phyloP scores from a whole-genome alignment of 495 filamentous ascomycete species.

The Penicillium daleae region DNA sequence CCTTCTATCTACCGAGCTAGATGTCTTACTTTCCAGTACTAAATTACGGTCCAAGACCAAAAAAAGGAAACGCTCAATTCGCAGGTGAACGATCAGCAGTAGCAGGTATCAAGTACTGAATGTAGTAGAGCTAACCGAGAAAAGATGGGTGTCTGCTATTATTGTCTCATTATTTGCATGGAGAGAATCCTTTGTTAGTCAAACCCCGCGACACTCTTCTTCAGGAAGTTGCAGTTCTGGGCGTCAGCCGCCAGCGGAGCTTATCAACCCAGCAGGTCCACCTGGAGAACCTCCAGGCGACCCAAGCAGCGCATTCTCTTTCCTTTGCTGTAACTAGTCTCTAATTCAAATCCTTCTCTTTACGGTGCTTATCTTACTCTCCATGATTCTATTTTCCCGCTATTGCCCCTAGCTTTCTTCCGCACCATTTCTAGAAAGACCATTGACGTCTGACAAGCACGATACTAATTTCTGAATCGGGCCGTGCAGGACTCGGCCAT shows the following conservation, averaged over 20 bases:
- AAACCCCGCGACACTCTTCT: neutral
- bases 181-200: neutral
- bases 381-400: neutral
- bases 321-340: neutral
- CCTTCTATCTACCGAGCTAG: neutral
- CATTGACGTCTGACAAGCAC: constrained; percentile 1
- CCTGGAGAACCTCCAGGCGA: neutral
- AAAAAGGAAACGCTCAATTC: neutral
- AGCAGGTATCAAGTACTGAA: neutral
- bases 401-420: neutral
- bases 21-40: neutral
- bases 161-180: neutral
- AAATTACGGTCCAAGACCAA: neutral
- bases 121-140: neutral
- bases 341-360: neutral
- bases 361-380: neutral
- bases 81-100: neutral
- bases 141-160: neutral
- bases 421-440: neutral
- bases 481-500: constrained; percentile 6
- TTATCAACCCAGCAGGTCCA: neutral
- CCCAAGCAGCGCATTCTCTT: neutral
- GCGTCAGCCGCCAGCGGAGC: constrained; percentile 2
- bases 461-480: constrained; percentile 1
- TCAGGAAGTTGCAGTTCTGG: constrained; percentile 3